Conservation (phyloP, 192 early-diverging fungal species). For the Radiomyces spectabilis region DNA sequence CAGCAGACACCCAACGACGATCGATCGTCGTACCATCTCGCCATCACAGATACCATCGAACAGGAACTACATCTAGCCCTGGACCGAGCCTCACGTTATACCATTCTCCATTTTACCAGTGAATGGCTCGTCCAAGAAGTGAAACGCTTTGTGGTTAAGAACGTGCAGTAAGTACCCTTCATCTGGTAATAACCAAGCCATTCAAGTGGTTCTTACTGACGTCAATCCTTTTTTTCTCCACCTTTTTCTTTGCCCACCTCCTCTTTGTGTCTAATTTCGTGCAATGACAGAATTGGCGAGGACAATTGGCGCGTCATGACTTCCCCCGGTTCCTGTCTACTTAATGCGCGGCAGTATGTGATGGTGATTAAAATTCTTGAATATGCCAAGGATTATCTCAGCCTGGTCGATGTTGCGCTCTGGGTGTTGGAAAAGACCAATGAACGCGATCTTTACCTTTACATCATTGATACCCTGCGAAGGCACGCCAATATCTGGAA, state of each 20-base stretch:
- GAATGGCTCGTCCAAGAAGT: slow-evolving; percentile 39
- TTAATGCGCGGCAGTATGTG: slow-evolving; percentile 62
- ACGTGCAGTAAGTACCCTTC: slow-evolving; percentile 22
- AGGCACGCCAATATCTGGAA: slow-evolving; percentile 44
- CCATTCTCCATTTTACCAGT: slow-evolving; percentile 32
- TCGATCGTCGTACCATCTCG: slow-evolving; percentile 20
- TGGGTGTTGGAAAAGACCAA: slow-evolving; percentile 50
- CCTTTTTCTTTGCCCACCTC: too few species aligned
- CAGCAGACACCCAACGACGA: slow-evolving; percentile 27
- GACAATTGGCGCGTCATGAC: slow-evolving; percentile 80
- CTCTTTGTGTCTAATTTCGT: neutral
- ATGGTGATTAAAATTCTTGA: slow-evolving; percentile 42
- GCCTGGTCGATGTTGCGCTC: slow-evolving; percentile 36
- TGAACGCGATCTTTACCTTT: slow-evolving; percentile 35
- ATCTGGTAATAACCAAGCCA: neutral
- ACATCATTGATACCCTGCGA: slow-evolving; percentile 40
- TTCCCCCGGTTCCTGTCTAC: slow-evolving; percentile 62
- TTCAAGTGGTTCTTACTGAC: neutral
- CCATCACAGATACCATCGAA: slow-evolving; percentile 23
- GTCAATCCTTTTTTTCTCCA: neutral
- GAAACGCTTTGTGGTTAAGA: slow-evolving; percentile 40
- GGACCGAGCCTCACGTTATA: slow-evolving; percentile 36
- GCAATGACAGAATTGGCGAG: slow-evolving; percentile 33
- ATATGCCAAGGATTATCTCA: slow-evolving; percentile 37
- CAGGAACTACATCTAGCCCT: slow-evolving; percentile 25